Evolutionary conservation across 2,329 filamentous ascomycete genomes (phyloP).

Genomic region (Leptographium wingfieldii): DNA sequence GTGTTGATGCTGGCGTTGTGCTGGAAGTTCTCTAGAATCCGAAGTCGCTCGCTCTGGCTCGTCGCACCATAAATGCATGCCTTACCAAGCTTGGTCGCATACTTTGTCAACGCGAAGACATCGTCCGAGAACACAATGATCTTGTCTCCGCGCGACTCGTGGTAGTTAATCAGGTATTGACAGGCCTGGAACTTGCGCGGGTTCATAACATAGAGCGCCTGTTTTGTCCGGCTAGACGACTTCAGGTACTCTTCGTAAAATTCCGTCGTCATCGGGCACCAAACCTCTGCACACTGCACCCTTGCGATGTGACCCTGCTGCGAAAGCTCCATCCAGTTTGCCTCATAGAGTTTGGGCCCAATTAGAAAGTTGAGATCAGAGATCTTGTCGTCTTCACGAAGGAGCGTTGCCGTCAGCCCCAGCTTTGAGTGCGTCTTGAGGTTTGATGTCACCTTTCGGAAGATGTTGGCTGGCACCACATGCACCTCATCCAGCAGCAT

Average conservation of each 20-base stretch:
- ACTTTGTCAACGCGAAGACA: constrained; percentile 78
- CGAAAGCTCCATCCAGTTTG: constrained; percentile 98
- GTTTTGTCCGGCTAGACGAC: constrained; percentile 16
- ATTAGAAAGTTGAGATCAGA: constrained; percentile 95
- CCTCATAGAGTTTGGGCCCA: constrained; percentile 93
- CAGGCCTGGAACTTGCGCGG: constrained; percentile 93
- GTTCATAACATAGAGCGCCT: constrained; percentile 84
- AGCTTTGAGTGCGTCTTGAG: constrained; percentile 95
- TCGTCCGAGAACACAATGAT: constrained; percentile 98
- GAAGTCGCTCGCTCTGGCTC: constrained; percentile 69
- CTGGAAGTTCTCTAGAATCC: constrained; percentile 88
- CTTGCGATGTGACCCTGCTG: constrained; percentile 94
- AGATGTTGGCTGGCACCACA: constrained; percentile 93
- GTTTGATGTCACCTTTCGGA: constrained; percentile 81
- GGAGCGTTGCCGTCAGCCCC: constrained; percentile 81
- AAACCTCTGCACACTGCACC: constrained; percentile 96
- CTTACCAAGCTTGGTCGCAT: constrained; percentile 73
- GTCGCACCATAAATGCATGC: constrained; percentile 89
- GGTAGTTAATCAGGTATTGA: constrained; percentile 96
- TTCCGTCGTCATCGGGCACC: constrained; percentile 98
- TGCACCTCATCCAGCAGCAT: constrained; percentile 98
- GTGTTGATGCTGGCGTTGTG: constrained; percentile 84
- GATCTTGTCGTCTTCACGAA: constrained; percentile 97
- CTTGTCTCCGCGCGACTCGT: constrained; percentile 89
- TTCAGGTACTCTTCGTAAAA: constrained; percentile 88